Evolutionary conservation across 2,329 filamentous ascomycete species (phyloP).

Genomic region (Cladophialophora immunda): DNA sequence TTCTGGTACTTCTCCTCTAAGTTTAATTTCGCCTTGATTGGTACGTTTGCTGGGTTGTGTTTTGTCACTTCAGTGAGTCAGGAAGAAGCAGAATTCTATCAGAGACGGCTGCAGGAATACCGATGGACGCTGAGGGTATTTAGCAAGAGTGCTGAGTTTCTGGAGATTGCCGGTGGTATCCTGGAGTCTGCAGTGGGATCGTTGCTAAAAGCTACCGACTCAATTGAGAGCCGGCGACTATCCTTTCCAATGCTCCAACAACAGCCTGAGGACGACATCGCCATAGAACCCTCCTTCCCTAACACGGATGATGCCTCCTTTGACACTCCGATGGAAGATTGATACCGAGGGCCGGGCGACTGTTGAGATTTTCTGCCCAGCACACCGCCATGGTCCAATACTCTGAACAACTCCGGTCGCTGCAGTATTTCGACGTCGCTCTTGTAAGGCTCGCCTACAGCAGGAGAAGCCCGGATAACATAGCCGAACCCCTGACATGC

Average conservation of each 20-base stretch:
- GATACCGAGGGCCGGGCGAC: no score
- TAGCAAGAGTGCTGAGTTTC: slow-evolving; percentile 41
- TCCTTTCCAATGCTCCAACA: slow-evolving; percentile 41
- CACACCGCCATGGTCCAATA: no score
- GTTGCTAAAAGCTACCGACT: slow-evolving; percentile 40
- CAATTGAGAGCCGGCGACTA: slow-evolving; percentile 38
- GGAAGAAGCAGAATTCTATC: slow-evolving; percentile 94
- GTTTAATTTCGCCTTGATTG: slow-evolving; percentile 89
- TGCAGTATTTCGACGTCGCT: no score
- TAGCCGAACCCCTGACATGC: no score
- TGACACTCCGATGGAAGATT: slow-evolving; percentile 32
- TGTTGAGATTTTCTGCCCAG: no score
- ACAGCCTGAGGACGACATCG: slow-evolving; percentile 30
- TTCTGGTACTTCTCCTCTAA: slow-evolving; percentile 74
- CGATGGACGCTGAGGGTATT: slow-evolving; percentile 92
- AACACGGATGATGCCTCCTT: slow-evolving; percentile 29
- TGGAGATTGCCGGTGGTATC: slow-evolving; percentile 42
- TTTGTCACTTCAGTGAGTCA: slow-evolving; percentile 87
- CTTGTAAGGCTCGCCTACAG: no score
- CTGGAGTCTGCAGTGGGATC: slow-evolving; percentile 41
- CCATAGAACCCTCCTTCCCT: slow-evolving; percentile 33
- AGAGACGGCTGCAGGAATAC: slow-evolving; percentile 84
- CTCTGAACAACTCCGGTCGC: slow-evolving; percentile 54
- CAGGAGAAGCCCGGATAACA: no score
- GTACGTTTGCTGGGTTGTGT: slow-evolving; percentile 84